These are phyloP conservation scores for Phascolomyces articulosus DNA, from an alignment of 371 early-diverging fungal species.

Conservation along the genomic window DNA sequence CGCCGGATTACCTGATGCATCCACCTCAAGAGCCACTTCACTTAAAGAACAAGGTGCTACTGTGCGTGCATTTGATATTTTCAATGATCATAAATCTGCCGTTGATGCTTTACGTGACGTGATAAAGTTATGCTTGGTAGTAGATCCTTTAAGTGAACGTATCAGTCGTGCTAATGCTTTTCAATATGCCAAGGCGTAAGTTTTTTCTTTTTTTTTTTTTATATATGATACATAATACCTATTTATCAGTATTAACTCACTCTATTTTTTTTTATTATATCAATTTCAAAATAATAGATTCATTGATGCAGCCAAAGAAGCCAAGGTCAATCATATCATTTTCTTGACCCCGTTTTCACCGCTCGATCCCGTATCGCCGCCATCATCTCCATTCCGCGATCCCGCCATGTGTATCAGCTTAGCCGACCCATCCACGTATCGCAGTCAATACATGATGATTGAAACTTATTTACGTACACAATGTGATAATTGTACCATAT, in stretches of 20 bases:
- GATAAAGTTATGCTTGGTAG: conserved; percentile 41
- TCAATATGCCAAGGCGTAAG: conserved; percentile 49
- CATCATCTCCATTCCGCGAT: conserved; percentile 20
- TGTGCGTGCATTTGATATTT: conserved; percentile 44
- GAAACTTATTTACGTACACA: conserved; percentile 42
- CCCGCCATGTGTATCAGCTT: conserved; percentile 13
- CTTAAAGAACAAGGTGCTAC: conserved; percentile 38
- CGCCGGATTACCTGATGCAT: conserved; percentile 47
- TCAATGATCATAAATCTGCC: conserved; percentile 34
- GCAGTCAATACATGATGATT: conserved; percentile 46
- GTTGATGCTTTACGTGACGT: conserved; percentile 43
- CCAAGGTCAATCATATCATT: conserved; percentile 48
- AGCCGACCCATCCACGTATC: conserved; percentile 28
- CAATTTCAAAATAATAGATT: conserved; percentile 23
- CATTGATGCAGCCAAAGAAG: conserved; percentile 50
- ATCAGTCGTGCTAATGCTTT: conserved; percentile 45
- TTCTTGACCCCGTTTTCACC: conserved; percentile 51
- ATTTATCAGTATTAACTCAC: no score
- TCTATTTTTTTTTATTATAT: no score
- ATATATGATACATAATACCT: background rate
- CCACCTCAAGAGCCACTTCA: conserved; percentile 34
- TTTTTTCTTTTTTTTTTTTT: conserved; percentile 1
- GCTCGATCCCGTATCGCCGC: conserved; percentile 34
- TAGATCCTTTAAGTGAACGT: conserved; percentile 51
- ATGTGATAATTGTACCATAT: conserved; percentile 41